Conservation (phyloP, 345 rosid species). For the Dipteronia dyeriana region DNA sequence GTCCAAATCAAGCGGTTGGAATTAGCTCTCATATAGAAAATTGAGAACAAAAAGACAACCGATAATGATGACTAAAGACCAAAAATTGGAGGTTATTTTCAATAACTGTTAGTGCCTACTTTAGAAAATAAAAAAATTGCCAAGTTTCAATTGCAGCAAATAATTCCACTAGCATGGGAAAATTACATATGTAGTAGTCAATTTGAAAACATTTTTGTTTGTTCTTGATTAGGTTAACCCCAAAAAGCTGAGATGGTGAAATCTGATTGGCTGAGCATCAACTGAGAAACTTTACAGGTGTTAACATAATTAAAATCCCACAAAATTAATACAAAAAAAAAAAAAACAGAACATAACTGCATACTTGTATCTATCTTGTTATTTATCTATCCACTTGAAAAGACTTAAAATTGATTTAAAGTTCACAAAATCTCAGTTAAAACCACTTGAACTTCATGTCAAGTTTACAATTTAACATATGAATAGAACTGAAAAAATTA, state of each 20-base stretch:
- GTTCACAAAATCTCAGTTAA: too few relatives aligned
- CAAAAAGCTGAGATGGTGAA: slow-evolving; percentile 9
- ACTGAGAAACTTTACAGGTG: slow-evolving; percentile 1
- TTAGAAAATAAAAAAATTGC: neutral
- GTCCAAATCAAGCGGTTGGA: too few relatives aligned
- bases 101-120: slow-evolving; percentile 17
- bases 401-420: too few relatives aligned
- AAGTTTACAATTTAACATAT: too few relatives aligned
- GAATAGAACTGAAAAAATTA: too few relatives aligned
- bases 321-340: neutral
- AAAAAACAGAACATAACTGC: too few relatives aligned
- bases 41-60: neutral
- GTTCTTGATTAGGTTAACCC: slow-evolving; percentile 3
- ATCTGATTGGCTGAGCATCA: slow-evolving; percentile 8
- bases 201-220: slow-evolving; percentile 1
- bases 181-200: slow-evolving; percentile 7
- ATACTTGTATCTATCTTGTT: too few relatives aligned
- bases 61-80: slow-evolving; percentile 7
- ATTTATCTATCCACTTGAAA: too few relatives aligned
- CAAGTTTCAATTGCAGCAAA: slow-evolving; percentile 11
- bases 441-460: too few relatives aligned
- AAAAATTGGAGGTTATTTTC: slow-evolving; percentile 1
- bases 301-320: neutral
- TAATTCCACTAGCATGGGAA: slow-evolving; percentile 18
- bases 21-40: too few relatives aligned